Evolutionary conservation across 768 basidiomycete genomes (phyloP), one percentile per base, ranked within the genome.

Genomic region (Suillus hirtellus): DNA sequence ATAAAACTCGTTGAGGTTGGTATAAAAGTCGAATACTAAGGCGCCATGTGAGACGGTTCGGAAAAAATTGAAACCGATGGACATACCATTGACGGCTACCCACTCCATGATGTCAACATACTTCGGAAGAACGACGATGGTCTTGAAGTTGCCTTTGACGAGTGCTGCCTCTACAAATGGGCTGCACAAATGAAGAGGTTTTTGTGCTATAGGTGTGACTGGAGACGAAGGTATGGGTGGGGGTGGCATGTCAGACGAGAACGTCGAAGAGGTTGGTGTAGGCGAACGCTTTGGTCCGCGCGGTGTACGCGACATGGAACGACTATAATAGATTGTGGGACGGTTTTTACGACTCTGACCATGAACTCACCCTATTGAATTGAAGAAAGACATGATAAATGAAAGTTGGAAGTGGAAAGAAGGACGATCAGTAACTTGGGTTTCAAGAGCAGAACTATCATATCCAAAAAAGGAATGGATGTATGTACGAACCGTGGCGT

Each of bases 131-230:
- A 95, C 91, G 63, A 98, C 95, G 70, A 99, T 98, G 3, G 95
- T 97, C 80, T 96, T 98, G 82, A 97, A 98, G 77, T 95, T 97
- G 27, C 96, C 96, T 75, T 96, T 98, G 64, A 99, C 96, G 50
- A 99, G 84, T 0, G 96, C 94, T 2, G 95, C 90, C 69, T 96
- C 95, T 61, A 92, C 93, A 75, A 99, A 99, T 3, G 96, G 96
- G 60, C 92, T 91, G 75, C 91, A 96, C 12, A 98, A 84, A 72
- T 96, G 97, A 19, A 98, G 79, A 1, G 92, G 90, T 67, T 92
- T 93, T 24, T 69, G 65, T 60, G 4, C 46, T 43, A 37, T 10
- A 19, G 66, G 53, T 52, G 59, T 66, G 21, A 69, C 63, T 7
- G 82, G 81, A 14, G 82, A 80, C 3, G 79, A 72, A 2, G 80